phyloP scores from a whole-genome alignment of 2,329 filamentous ascomycete genomes.

The Golovinomyces cichoracearum region DNA sequence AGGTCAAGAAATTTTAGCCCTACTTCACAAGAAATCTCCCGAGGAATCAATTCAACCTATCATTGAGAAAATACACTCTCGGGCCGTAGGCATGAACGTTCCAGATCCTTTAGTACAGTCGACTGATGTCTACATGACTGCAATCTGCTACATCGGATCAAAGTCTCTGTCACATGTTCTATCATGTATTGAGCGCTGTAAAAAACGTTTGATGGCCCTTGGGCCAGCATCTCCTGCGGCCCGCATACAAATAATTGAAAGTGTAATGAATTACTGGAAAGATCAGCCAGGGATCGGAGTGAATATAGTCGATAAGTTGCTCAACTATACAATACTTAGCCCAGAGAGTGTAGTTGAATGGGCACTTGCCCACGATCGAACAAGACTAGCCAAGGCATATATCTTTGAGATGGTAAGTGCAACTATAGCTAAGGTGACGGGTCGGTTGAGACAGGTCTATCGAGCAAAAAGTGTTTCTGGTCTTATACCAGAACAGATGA shows the following conservation, averaged over 20 bases:
- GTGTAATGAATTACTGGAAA: slow-evolving; percentile 79
- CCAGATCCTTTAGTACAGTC: slow-evolving; percentile 56
- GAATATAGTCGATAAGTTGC: slow-evolving; percentile 80
- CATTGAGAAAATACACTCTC: slow-evolving; percentile 56
- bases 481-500: slow-evolving; percentile 23
- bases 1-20: slow-evolving; percentile 53
- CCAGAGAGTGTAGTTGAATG: slow-evolving; percentile 70
- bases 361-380: slow-evolving; percentile 43
- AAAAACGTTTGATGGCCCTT: slow-evolving; percentile 60
- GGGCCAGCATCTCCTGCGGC: slow-evolving; percentile 50
- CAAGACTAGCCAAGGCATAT: slow-evolving; percentile 41
- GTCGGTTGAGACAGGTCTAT: slow-evolving; percentile 59
- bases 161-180: slow-evolving; percentile 92
- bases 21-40: slow-evolving; percentile 60
- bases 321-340: slow-evolving; percentile 88
- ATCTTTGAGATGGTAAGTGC: slow-evolving; percentile 75
- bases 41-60: slow-evolving; percentile 68
- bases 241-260: slow-evolving; percentile 65
- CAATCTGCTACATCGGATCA: slow-evolving; percentile 75
- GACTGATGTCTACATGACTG: slow-evolving; percentile 80
- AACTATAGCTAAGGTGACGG: slow-evolving; percentile 74
- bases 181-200: slow-evolving; percentile 83
- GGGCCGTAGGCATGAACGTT: slow-evolving; percentile 42
- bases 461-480: slow-evolving; percentile 31
- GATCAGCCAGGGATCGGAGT: slow-evolving; percentile 79